A percentile compares a stretch with the other conserved stretches of the same genome.
phyloP scores from a whole-genome alignment of 2,329 filamentous ascomycete species.

The Beauveria scarabaeidicola region DNA sequence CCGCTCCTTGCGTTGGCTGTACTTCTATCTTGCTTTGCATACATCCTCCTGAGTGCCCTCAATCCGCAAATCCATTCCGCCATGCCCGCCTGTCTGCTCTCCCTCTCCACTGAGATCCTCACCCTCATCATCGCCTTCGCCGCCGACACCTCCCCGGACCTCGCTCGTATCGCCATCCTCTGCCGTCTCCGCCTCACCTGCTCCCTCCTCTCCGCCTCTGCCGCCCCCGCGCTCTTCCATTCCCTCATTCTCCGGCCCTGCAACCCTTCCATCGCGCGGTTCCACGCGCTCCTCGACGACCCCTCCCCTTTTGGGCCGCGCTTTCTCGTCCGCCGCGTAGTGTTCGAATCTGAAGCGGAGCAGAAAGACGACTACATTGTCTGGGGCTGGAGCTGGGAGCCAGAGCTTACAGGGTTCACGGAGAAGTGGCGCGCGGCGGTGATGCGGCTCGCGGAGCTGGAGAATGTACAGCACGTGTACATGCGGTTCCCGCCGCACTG shows the following conservation, averaged over 20 bases:
- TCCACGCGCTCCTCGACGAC: neutral
- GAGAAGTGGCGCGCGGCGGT: neutral
- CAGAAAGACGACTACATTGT: neutral
- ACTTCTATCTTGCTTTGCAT: too few species aligned
- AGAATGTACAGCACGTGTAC: neutral
- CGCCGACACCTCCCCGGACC: neutral
- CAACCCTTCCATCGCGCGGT: neutral
- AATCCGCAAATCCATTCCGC: neutral
- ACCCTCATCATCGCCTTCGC: neutral
- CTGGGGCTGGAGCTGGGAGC: neutral
- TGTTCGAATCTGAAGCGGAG: neutral
- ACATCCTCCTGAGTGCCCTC: too few species aligned
- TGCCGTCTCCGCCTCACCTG: neutral
- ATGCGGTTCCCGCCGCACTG: neutral
- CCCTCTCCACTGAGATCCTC: neutral
- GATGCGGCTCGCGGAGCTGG: neutral
- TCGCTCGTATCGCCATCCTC: neutral
- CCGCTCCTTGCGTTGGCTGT: too few species aligned
- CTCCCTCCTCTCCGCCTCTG: neutral
- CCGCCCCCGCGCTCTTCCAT: neutral
- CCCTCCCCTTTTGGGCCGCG: too few species aligned
- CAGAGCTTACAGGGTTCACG: neutral
- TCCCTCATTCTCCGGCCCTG: neutral
- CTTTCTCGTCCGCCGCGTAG: neutral
- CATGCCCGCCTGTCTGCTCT: neutral